A percentile compares a stretch with the other conserved stretches of the same genome.
phyloP scores from a whole-genome alignment of 306 rosid genomes.

The Quercus ilex region DNA sequence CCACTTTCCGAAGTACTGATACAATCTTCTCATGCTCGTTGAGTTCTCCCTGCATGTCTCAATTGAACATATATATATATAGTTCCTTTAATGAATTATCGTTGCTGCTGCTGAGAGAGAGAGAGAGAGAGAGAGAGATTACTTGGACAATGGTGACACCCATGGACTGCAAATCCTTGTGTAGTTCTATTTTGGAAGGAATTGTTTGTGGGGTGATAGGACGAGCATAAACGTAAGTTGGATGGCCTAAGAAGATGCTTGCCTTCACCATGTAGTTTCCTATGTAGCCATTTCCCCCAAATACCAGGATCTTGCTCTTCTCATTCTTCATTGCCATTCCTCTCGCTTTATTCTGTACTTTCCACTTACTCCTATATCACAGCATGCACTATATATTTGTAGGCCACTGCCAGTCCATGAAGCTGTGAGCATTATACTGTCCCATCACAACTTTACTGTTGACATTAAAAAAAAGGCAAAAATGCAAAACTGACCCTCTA shows the following conservation, averaged over 20 bases:
- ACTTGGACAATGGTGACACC: slow-evolving; percentile 32
- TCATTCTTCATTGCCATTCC: slow-evolving; percentile 9
- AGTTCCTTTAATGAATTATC: no score
- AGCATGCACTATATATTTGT: no score
- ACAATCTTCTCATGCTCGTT: slow-evolving; percentile 31
- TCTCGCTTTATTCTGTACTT: no score
- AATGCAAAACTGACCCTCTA: no score
- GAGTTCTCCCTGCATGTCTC: slow-evolving; percentile 20
- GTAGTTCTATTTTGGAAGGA: slow-evolving; percentile 17
- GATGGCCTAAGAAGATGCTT: slow-evolving; percentile 33
- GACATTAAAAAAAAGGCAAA: no score
- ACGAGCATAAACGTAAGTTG: slow-evolving; percentile 35
- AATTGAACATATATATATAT: no score
- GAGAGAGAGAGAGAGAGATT: not conserved
- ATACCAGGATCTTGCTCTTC: slow-evolving; percentile 22
- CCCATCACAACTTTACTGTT: no score
- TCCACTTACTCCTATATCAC: not conserved
- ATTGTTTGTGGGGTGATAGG: slow-evolving; percentile 13
- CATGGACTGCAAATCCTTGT: slow-evolving; percentile 21
- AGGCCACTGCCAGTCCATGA: no score
- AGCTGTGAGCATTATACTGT: no score
- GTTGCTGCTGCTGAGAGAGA: not conserved
- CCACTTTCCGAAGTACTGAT: slow-evolving; percentile 16
- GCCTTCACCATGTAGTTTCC: slow-evolving; percentile 43
- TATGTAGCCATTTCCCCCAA: slow-evolving; percentile 52